phyloP scores from a whole-genome alignment of 768 basidiomycete genomes.

The Basidioascus undulatus region DNA sequence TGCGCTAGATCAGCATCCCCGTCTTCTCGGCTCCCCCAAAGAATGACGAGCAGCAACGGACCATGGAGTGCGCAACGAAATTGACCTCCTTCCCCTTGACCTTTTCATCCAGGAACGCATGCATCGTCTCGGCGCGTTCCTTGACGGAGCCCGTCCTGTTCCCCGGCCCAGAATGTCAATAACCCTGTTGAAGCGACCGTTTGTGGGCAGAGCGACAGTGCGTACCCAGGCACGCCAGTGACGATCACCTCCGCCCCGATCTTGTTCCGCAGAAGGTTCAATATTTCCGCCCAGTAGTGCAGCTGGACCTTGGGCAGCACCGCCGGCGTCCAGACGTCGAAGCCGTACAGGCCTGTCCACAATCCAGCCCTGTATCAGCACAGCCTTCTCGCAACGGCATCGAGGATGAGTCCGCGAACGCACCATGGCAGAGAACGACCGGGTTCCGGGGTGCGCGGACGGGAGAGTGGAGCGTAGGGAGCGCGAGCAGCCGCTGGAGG shows the following conservation, averaged over 20 bases:
- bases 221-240: conserved; percentile 76
- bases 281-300: conserved; percentile 84
- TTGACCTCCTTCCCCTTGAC: conserved; percentile 62
- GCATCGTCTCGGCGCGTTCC: conserved; percentile 49
- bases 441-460: conserved; percentile 59
- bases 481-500: too few species aligned
- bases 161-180: too few species aligned
- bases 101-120: conserved; percentile 40
- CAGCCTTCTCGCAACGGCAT: background rate
- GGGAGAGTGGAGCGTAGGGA: conserved; percentile 58
- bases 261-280: conserved; percentile 49
- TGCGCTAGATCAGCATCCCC: background rate
- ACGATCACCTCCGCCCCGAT: conserved; percentile 89
- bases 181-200: too few species aligned
- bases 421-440: conserved; percentile 89
- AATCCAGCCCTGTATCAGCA: conserved; percentile 3
- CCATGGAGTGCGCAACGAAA: conserved; percentile 88
- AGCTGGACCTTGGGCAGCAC: conserved; percentile 59
- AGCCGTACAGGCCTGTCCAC: conserved; percentile 62
- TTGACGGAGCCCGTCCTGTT: conserved; percentile 67
- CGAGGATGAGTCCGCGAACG: conserved; percentile 10
- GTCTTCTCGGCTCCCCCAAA: background rate
- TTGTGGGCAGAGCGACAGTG: too few species aligned
- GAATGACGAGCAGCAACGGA: conserved; percentile 5
- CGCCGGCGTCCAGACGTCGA: conserved; percentile 65